These are phyloP conservation scores for Eremothecium cymbalariae DNA, from an alignment of 1,139 yeast genomes.

Conservation along the genomic window DNA sequence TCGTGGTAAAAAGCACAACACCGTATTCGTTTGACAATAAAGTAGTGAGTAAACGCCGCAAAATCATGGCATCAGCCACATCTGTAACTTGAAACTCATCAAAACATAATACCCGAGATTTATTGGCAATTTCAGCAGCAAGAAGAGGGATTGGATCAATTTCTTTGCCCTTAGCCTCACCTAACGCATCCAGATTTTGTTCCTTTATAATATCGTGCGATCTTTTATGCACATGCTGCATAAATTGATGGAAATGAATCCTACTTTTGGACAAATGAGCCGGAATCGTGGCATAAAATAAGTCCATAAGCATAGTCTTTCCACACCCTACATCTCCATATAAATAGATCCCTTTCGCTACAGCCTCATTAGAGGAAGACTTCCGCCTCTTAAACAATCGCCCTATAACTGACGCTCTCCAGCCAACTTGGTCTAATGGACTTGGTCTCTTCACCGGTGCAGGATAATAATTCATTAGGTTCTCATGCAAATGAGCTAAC, in stretches of 20 bases:
- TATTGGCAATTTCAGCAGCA: slow-evolving; percentile 74
- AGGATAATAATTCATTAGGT: slow-evolving; percentile 44
- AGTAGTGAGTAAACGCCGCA: slow-evolving; percentile 62
- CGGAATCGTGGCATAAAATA: slow-evolving; percentile 81
- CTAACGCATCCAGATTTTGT: slow-evolving; percentile 23
- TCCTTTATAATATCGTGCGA: slow-evolving; percentile 52
- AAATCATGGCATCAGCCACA: slow-evolving; percentile 96
- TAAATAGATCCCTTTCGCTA: slow-evolving; percentile 76
- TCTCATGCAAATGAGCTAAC: slow-evolving; percentile 45
- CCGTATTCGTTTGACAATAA: slow-evolving; percentile 65
- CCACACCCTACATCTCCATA: slow-evolving; percentile 99
- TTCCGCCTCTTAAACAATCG: slow-evolving; percentile 15
- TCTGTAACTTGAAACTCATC: slow-evolving; percentile 97
- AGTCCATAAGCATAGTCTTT: slow-evolving; percentile 95
- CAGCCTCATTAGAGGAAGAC: slow-evolving; percentile 23
- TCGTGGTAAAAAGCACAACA: slow-evolving; percentile 81
- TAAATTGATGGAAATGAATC: slow-evolving; percentile 91
- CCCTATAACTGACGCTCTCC: slow-evolving; percentile 36
- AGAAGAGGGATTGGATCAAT: slow-evolving; percentile 77
- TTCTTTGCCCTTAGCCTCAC: slow-evolving; percentile 42
- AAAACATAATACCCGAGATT: slow-evolving; percentile 75
- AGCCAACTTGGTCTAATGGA: slow-evolving; percentile 39
- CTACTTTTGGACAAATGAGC: slow-evolving; percentile 64
- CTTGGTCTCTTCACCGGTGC: slow-evolving; percentile 47
- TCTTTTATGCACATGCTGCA: slow-evolving; percentile 88